These are phyloP conservation scores for sunflower (Helianthus annuus) DNA, from an alignment of 129 eudicot species.

Conservation along the genomic window DNA sequence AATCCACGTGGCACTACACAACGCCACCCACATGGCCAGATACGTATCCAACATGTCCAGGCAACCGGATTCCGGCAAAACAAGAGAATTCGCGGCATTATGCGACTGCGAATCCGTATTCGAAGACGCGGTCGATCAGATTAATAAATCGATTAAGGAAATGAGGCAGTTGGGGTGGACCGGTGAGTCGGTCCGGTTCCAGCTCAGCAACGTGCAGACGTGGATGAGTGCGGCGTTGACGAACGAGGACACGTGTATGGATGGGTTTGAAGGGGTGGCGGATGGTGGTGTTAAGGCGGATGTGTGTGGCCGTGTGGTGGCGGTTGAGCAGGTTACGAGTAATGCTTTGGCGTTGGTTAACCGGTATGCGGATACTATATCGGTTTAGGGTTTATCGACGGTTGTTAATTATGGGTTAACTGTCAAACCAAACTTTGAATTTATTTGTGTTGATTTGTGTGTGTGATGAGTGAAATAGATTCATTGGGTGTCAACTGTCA, in stretches of 20 bases:
- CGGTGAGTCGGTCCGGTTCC: slow-evolving; percentile 60
- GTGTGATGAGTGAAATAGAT: slow-evolving; percentile 7
- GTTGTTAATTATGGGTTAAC: background rate
- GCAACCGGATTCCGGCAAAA: slow-evolving; percentile 32
- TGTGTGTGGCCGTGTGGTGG: slow-evolving; percentile 42
- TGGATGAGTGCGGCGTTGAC: slow-evolving; percentile 95
- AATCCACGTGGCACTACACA: slow-evolving; percentile 55
- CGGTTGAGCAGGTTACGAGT: slow-evolving; percentile 63
- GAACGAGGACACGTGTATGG: slow-evolving; percentile 86
- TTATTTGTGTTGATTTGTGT: background rate
- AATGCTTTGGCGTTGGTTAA: slow-evolving; percentile 87
- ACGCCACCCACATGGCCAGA: slow-evolving; percentile 44
- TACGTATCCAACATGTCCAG: slow-evolving; percentile 54
- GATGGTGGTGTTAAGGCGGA: slow-evolving; percentile 45
- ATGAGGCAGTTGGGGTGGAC: slow-evolving; percentile 49
- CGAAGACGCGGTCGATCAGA: slow-evolving; percentile 61
- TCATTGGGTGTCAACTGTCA: slow-evolving; percentile 14
- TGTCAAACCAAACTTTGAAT: too few relatives aligned
- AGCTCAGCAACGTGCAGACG: slow-evolving; percentile 89
- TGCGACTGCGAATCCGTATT: slow-evolving; percentile 63
- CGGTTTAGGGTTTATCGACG: background rate
- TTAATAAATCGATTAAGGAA: slow-evolving; percentile 51
- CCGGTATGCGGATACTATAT: slow-evolving; percentile 34
- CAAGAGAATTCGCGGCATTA: slow-evolving; percentile 51
- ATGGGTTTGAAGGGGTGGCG: slow-evolving; percentile 58